Percentiles rank a stretch among this genome's conserved stretches.
phyloP scores from a whole-genome alignment of 192 early-diverging fungal species.

The Coemansia sp. region DNA sequence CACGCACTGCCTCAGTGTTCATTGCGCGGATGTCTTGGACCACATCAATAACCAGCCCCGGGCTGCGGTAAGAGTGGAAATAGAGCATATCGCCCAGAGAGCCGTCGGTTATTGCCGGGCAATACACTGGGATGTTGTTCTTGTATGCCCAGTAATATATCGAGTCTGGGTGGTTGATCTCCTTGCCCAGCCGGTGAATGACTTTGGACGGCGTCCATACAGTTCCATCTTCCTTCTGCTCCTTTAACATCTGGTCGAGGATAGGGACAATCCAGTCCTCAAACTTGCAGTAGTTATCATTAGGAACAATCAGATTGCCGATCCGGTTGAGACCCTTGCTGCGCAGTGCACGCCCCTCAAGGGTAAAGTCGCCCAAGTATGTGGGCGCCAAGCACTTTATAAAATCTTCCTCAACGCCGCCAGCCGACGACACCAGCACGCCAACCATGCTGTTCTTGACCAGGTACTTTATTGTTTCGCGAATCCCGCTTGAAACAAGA shows the following conservation, averaged over 20 bases:
- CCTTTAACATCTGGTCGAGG: constrained; percentile 86
- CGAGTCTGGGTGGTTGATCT: constrained; percentile 84
- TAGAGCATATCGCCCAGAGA: constrained; percentile 99
- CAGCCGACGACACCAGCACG: constrained; percentile 88
- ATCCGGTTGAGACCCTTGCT: constrained; percentile 92
- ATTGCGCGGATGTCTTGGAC: constrained; percentile 86
- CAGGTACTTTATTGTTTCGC: constrained; percentile 88
- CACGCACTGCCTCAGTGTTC: constrained; percentile 93
- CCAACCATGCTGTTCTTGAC: constrained; percentile 88
- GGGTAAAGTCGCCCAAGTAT: constrained; percentile 76
- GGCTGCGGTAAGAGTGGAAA: constrained; percentile 95
- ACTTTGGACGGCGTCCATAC: constrained; percentile 93
- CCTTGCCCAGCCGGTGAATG: constrained; percentile 82
- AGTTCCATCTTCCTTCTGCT: constrained; percentile 79
- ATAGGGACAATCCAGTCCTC: constrained; percentile 98
- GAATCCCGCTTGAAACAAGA: constrained; percentile 89
- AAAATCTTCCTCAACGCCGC: constrained; percentile 97
- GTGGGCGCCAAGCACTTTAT: constrained; percentile 95
- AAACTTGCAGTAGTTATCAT: constrained; percentile 99
- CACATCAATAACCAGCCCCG: constrained; percentile 91
- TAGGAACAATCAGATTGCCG: constrained; percentile 95
- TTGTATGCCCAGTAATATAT: constrained; percentile 98
- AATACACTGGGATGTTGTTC: constrained; percentile 97
- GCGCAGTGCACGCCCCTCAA: constrained; percentile 77
- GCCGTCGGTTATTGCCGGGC: constrained; percentile 96